Conservation (phyloP, 192 early-diverging fungal species). For the Coemansia aciculifera region DNA sequence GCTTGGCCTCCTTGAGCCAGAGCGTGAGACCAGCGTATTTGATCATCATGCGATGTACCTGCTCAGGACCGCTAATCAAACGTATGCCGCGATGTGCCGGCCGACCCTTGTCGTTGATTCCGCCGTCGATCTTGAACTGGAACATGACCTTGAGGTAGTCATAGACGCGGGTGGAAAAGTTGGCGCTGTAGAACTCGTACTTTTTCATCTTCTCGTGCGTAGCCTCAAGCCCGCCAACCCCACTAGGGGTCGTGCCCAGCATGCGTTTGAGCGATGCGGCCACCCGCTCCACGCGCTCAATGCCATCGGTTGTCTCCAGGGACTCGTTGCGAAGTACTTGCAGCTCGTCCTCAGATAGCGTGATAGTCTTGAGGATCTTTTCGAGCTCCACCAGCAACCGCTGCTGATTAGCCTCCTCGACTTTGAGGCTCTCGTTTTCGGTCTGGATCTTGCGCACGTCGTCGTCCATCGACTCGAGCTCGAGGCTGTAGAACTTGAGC, state of each 20-base stretch:
- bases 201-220: constrained; percentile 66
- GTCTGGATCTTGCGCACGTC: constrained; percentile 95
- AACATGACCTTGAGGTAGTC: constrained; percentile 68
- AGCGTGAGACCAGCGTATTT: constrained; percentile 67
- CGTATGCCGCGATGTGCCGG: constrained; percentile 29
- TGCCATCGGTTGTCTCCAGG: constrained; percentile 60
- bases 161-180: constrained; percentile 63
- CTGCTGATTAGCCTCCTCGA: constrained; percentile 87
- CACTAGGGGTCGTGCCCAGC: constrained; percentile 59
- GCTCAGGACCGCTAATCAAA: constrained; percentile 58
- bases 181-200: constrained; percentile 65
- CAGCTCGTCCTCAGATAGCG: constrained; percentile 62
- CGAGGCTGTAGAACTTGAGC: constrained; percentile 80
- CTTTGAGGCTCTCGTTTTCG: constrained; percentile 87
- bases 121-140: constrained; percentile 63
- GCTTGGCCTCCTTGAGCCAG: constrained; percentile 76
- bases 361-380: constrained; percentile 67
- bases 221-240: constrained; percentile 51
- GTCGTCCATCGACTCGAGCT: constrained; percentile 91
- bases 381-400: constrained; percentile 84
- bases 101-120: constrained; percentile 53
- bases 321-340: constrained; percentile 66
- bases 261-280: constrained; percentile 70
- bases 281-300: constrained; percentile 63
- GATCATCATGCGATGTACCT: constrained; percentile 63